Base-by-base conservation (phyloP, 208 protist species). In the Leishmania arabica region DNA sequence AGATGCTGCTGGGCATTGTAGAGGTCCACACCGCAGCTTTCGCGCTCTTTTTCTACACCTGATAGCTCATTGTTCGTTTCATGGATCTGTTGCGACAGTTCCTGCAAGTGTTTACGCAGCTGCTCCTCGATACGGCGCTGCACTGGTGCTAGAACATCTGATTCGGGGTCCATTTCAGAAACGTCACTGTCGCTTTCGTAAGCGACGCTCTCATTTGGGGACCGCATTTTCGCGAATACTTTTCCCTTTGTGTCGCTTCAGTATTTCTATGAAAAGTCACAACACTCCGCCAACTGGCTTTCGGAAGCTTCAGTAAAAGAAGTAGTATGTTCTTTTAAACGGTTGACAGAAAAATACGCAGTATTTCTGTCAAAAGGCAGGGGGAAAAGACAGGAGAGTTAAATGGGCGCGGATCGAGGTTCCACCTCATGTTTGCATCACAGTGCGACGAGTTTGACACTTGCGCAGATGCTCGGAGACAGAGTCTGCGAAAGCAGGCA, bases 1-100 rank as follows among this genome's bases (percentile, higher is more conserved):
- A 99, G 91, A 70, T 99, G 96, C 78, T 99, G 98, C 81, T 99
- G 97, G 6, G 97, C 92, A 73, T 97, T 97, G 88, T 99, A 99
- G 49, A 99, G 89, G 78, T 99, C 93, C n/a, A 99, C 98, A 87
- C 97, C 97, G 71, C 92, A 93, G 74, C 96, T 88, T 77, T 99
- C 98, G 3, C 95, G 89, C 78, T 96, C 89, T 64, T 95, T 92
- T 76, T 93, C 88, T n/a, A 97, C 85, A 24, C 76, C 81, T 65
- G 81, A 81, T 45, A 96, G 78, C 77, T 98, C 95, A 70, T 91
- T 96, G 31, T 89, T 94, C 17, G 91, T 91, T 77, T 98, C 95
- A 45, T 96, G 91, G 9, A 98, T 86, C 69, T 97, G 89, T 62
- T 98, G 91, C 27, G 88, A 89, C 15, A 98, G 65, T 72, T 98